These are phyloP conservation scores for Neoscytalidium dimidiatum DNA, from an alignment of 2,329 filamentous ascomycete genomes.

Conservation along the genomic window DNA sequence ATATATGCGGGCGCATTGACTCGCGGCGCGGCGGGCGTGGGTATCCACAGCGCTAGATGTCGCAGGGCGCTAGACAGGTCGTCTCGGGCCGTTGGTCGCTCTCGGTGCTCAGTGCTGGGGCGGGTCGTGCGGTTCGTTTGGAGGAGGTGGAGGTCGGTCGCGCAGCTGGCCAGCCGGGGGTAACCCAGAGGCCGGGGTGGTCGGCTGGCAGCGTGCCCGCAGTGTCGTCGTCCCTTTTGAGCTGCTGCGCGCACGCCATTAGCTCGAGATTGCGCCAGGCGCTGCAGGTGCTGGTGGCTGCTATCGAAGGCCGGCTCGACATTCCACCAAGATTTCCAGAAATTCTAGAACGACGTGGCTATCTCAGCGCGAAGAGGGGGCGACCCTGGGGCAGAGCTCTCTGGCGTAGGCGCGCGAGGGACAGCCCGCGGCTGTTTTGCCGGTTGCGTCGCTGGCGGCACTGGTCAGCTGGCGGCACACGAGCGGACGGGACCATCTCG, in stretches of 20 bases:
- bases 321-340: conserved; percentile 13
- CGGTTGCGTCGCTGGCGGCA: neutral
- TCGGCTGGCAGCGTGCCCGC: too few species aligned
- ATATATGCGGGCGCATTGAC: neutral
- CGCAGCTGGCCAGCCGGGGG: too few species aligned
- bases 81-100: neutral
- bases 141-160: neutral
- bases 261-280: neutral
- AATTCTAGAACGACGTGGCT: conserved; percentile 1
- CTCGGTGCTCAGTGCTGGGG: neutral
- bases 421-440: neutral
- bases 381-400: neutral
- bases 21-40: neutral
- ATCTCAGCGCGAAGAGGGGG: neutral
- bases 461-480: too few species aligned
- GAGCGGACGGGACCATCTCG: neutral
- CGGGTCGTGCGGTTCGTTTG: conserved; percentile 3
- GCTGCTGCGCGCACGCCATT: neutral
- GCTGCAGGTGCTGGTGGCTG: neutral
- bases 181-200: too few species aligned
- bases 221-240: too few species aligned
- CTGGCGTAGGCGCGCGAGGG: neutral
- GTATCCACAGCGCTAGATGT: neutral
- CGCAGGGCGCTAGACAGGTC: neutral
- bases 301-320: neutral